These are phyloP conservation scores for Cladosporium phlei DNA, from an alignment of 2,329 filamentous ascomycete genomes.

Conservation along the genomic window DNA sequence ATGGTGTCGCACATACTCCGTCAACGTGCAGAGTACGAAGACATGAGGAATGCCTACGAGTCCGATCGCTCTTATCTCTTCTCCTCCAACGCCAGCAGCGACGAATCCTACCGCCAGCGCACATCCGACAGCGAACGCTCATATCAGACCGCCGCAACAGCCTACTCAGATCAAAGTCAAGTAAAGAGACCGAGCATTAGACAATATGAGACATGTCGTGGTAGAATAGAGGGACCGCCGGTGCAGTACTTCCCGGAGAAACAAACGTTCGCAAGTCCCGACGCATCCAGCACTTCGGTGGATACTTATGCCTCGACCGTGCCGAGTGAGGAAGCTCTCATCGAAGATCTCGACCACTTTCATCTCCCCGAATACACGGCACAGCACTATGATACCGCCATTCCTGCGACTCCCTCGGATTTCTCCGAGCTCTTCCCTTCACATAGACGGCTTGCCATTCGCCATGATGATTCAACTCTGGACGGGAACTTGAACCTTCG, in stretches of 20 bases:
- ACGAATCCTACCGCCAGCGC: constrained; percentile 14
- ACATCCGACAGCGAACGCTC: constrained; percentile 21
- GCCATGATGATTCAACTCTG: constrained; percentile 81
- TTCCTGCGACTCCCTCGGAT: constrained; percentile 72
- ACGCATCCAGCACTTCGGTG: constrained; percentile 62
- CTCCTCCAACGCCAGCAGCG: constrained; percentile 20
- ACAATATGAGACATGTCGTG: constrained; percentile 26
- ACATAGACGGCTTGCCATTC: constrained; percentile 70
- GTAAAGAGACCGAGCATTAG: constrained; percentile 22
- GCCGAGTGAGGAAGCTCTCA: constrained; percentile 55
- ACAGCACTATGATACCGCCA: constrained; percentile 50
- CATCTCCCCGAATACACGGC: constrained; percentile 58
- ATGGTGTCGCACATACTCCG: constrained; percentile 21
- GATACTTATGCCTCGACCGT: constrained; percentile 77
- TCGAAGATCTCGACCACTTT: constrained; percentile 46
- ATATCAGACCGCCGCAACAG: constrained; percentile 26
- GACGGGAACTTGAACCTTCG: constrained; percentile 97
- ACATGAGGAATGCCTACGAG: constrained; percentile 29
- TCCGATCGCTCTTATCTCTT: constrained; percentile 22
- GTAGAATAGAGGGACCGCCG: constrained; percentile 18
- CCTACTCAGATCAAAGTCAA: constrained; percentile 19
- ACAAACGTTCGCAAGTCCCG: constrained; percentile 34
- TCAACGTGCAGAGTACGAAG: constrained; percentile 25
- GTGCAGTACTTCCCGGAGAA: constrained; percentile 22
- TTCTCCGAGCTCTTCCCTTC: constrained; percentile 87